Evolutionary conservation across 768 basidiomycete species (phyloP).

Genomic region (Hemileccinum rubropunctum): DNA sequence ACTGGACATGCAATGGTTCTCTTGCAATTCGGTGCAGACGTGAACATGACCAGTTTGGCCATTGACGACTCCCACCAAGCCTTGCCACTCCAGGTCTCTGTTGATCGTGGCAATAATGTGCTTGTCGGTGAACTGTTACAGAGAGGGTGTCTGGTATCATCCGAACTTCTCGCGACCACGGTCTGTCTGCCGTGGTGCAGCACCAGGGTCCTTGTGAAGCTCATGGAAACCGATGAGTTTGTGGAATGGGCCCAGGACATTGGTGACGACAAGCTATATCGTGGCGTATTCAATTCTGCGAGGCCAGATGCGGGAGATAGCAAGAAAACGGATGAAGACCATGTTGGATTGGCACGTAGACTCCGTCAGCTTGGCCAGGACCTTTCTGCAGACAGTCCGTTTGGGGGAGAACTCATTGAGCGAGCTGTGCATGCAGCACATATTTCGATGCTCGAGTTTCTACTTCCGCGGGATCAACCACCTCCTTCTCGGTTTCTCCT

Average conservation of each 20-base stretch:
- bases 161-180: not conserved
- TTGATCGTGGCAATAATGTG: not conserved
- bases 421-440: not conserved
- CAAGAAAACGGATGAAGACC: not conserved
- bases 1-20: not conserved
- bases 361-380: not conserved
- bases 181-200: slow-evolving; percentile 6
- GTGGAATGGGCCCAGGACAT: not conserved
- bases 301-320: not conserved
- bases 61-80: not conserved
- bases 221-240: not conserved
- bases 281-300: not conserved
- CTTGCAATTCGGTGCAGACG: not conserved
- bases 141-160: not conserved
- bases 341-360: not conserved
- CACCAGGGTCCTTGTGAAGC: not conserved
- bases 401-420: not conserved
- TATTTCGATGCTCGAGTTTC: not conserved
- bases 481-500: not conserved
- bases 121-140: slow-evolving; percentile 1
- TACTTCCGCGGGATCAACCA: not conserved
- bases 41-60: not conserved
- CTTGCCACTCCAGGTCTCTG: not conserved
- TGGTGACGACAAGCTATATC: not conserved
- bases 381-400: not conserved